phyloP scores from a whole-genome alignment of 1,284 basidiomycete genomes.

The Leucoagaricus sp. region DNA sequence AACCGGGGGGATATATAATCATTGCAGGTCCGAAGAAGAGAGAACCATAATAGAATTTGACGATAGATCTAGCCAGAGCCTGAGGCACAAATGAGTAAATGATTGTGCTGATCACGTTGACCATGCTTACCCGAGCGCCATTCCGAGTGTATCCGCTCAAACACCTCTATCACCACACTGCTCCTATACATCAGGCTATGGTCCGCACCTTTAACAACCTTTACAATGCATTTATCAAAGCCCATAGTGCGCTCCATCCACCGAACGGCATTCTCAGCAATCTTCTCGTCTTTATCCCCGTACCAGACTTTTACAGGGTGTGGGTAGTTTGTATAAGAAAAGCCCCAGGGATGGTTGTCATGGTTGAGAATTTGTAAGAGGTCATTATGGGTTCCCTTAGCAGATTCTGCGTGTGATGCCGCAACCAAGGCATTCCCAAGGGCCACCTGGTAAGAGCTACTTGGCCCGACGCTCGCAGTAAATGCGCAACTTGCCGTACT shows the following conservation, averaged over 20 bases:
- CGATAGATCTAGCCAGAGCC: neutral
- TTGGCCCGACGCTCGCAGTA: constrained; percentile 33
- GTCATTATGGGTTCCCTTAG: constrained; percentile 89
- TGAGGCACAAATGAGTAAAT: constrained; percentile 12
- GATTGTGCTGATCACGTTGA: neutral
- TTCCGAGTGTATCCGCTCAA: constrained; percentile 67
- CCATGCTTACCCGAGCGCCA: constrained; percentile 45
- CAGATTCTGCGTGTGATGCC: constrained; percentile 93
- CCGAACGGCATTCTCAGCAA: constrained; percentile 83
- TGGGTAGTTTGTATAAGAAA: constrained; percentile 77
- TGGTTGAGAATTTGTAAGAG: constrained; percentile 90
- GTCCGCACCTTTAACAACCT: constrained; percentile 85
- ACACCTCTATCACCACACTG: constrained; percentile 84
- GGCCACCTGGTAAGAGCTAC: constrained; percentile 59
- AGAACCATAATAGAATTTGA: neutral
- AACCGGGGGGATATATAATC: neutral
- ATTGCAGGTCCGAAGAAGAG: neutral
- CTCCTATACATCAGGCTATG: constrained; percentile 93
- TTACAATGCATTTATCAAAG: constrained; percentile 72
- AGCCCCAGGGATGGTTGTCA: constrained; percentile 83
- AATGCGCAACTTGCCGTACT: constrained; percentile 43
- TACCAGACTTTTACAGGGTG: constrained; percentile 91
- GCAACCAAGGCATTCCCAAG: constrained; percentile 86
- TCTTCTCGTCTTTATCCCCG: constrained; percentile 91
- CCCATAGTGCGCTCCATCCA: constrained; percentile 91